phyloP scores from a whole-genome alignment of 495 filamentous ascomycete genomes.

The Coniosporium apollinis region DNA sequence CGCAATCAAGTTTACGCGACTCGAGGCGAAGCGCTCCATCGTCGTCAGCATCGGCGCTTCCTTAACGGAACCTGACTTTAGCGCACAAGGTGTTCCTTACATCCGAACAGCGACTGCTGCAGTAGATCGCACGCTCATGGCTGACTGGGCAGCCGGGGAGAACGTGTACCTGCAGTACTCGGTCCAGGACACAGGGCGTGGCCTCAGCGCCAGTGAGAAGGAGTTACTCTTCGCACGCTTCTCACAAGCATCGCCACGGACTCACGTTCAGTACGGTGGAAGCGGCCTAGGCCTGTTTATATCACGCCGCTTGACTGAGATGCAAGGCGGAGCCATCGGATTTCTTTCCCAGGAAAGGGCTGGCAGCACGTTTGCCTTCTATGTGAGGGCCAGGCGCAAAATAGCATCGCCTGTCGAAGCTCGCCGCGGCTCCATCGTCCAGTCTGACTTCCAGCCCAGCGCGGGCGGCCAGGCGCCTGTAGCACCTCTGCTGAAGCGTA shows the following conservation, averaged over 20 bases:
- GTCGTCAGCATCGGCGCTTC: conserved; percentile 6
- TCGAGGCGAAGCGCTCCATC: conserved; percentile 3
- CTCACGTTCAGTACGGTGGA: conserved; percentile 16
- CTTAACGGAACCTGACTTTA: not conserved
- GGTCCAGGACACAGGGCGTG: conserved; percentile 12
- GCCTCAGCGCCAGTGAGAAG: conserved; percentile 8
- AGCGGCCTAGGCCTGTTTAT: conserved; percentile 12
- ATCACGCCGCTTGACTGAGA: conserved; percentile 7
- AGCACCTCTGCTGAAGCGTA: not conserved
- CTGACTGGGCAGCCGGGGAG: conserved; percentile 12
- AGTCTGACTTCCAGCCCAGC: too few species aligned
- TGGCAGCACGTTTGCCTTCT: conserved; percentile 11
- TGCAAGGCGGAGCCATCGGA: conserved; percentile 12
- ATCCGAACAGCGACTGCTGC: too few species aligned
- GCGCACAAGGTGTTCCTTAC: not conserved
- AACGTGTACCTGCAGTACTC: conserved; percentile 8
- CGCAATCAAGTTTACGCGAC: conserved; percentile 57
- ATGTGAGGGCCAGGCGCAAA: conserved; percentile 2
- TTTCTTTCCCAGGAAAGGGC: conserved; percentile 4
- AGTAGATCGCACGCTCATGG: too few species aligned
- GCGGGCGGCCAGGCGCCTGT: not conserved
- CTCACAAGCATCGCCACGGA: conserved; percentile 10
- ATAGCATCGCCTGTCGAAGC: not conserved
- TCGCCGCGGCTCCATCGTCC: not conserved
- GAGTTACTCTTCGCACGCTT: conserved; percentile 14